Percentiles rank a stretch among this genome's conserved stretches.
These are phyloP conservation scores for Phialocephala subalpina DNA, from an alignment of 2,329 filamentous ascomycete species.

Conservation along the genomic window DNA sequence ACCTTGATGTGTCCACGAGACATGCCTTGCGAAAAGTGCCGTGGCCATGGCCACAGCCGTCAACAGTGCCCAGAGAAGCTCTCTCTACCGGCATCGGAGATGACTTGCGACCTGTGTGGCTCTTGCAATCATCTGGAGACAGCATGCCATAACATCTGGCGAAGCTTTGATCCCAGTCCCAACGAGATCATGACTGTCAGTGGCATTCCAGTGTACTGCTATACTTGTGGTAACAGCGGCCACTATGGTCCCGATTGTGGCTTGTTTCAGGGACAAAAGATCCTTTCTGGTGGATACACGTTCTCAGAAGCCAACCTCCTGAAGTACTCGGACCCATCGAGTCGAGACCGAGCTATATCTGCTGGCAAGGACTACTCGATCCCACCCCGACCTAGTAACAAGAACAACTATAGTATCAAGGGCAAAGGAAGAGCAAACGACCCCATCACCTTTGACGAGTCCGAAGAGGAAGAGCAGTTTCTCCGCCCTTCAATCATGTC, in stretches of 20 bases:
- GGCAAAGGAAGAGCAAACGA: slow-evolving; percentile 42
- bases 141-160: slow-evolving; percentile 68
- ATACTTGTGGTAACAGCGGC: slow-evolving; percentile 59
- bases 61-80: slow-evolving; percentile 64
- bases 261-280: slow-evolving; percentile 26
- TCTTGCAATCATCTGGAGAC: slow-evolving; percentile 64
- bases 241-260: slow-evolving; percentile 67
- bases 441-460: slow-evolving; percentile 41
- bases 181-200: slow-evolving; percentile 56
- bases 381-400: slow-evolving; percentile 21
- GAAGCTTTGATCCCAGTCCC: slow-evolving; percentile 56
- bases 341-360: slow-evolving; percentile 40
- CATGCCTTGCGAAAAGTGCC: slow-evolving; percentile 65
- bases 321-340: slow-evolving; percentile 57
- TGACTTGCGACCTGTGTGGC: slow-evolving; percentile 68
- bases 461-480: slow-evolving; percentile 38
- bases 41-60: slow-evolving; percentile 65
- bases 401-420: slow-evolving; percentile 41
- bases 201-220: slow-evolving; percentile 61
- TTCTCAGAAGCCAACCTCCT: slow-evolving; percentile 61
- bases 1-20: slow-evolving; percentile 59
- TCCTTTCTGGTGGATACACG: slow-evolving; percentile 50
- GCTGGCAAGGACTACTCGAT: slow-evolving; percentile 41
- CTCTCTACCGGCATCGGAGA: slow-evolving; percentile 57
- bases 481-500: slow-evolving; percentile 39